These are phyloP conservation scores for Penicillium nucicola DNA, from an alignment of 495 filamentous ascomycete species.

Conservation along the genomic window DNA sequence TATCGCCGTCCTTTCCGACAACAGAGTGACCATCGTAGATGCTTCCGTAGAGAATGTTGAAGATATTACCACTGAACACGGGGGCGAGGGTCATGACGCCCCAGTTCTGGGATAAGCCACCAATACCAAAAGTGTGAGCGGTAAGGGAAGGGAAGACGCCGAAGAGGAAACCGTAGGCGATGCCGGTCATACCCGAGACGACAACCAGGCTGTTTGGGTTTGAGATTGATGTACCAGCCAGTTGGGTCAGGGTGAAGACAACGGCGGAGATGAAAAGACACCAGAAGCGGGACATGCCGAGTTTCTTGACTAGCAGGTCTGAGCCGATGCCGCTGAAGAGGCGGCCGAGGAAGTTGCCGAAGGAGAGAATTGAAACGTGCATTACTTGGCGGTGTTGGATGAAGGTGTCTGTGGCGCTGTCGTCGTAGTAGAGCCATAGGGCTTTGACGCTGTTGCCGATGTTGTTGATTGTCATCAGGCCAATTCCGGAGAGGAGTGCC, in stretches of 20 bases:
- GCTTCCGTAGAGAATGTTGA: slow-evolving; percentile 78
- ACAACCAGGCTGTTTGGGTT: slow-evolving; percentile 76
- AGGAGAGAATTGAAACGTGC: slow-evolving; percentile 89
- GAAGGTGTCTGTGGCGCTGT: slow-evolving; percentile 66
- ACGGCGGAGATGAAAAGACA: slow-evolving; percentile 72
- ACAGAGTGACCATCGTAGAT: slow-evolving; percentile 80
- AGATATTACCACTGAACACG: slow-evolving; percentile 81
- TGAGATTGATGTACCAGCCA: slow-evolving; percentile 71
- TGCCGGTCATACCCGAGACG: slow-evolving; percentile 77
- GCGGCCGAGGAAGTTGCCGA: slow-evolving; percentile 79
- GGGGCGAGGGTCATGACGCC: slow-evolving; percentile 89
- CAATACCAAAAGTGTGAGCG: slow-evolving; percentile 86
- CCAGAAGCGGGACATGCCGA: slow-evolving; percentile 82
- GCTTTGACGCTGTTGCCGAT: slow-evolving; percentile 86
- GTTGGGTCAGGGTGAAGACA: slow-evolving; percentile 78
- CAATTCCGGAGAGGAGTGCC: slow-evolving; percentile 86
- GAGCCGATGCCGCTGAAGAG: slow-evolving; percentile 71
- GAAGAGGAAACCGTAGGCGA: slow-evolving; percentile 93
- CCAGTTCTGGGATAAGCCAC: slow-evolving; percentile 90
- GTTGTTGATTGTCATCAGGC: slow-evolving; percentile 99
- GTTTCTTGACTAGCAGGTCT: slow-evolving; percentile 77
- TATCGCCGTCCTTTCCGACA: slow-evolving; percentile 61
- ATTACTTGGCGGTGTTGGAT: slow-evolving; percentile 81
- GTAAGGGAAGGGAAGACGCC: slow-evolving; percentile 92
- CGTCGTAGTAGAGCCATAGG: slow-evolving; percentile 81